These are phyloP conservation scores for Trichoderma oligosporum DNA, from an alignment of 2,329 filamentous ascomycete genomes.

Conservation along the genomic window DNA sequence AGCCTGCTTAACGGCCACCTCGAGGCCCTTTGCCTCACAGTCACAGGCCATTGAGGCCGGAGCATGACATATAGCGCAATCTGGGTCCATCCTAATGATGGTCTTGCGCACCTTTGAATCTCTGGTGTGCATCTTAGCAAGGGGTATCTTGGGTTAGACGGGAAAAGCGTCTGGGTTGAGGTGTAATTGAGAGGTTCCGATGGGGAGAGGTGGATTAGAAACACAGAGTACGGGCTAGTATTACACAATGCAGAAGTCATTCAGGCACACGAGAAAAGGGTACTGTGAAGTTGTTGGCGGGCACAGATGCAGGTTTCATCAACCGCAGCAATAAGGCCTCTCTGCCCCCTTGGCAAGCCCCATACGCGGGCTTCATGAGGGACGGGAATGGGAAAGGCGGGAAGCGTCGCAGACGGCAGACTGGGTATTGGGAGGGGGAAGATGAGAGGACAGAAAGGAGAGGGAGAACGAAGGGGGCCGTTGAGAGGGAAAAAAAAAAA, in stretches of 20 bases:
- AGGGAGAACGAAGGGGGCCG: conserved; percentile 7
- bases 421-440: conserved; percentile 20
- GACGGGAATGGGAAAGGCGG: conserved; percentile 18
- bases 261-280: conserved; percentile 16
- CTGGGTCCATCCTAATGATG: conserved; percentile 62
- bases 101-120: conserved; percentile 44
- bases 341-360: conserved; percentile 27
- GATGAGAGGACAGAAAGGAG: conserved; percentile 21
- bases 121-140: conserved; percentile 52
- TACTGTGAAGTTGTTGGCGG: conserved; percentile 2
- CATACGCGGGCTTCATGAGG: conserved; percentile 30
- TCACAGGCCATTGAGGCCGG: conserved; percentile 58
- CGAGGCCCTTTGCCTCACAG: conserved; percentile 63
- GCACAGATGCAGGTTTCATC: conserved; percentile 13
- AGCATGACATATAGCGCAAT: conserved; percentile 63
- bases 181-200: conserved; percentile 5
- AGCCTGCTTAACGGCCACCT: conserved; percentile 59
- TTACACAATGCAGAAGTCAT: conserved; percentile 23
- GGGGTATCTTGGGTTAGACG: conserved; percentile 12
- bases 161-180: conserved; percentile 14
- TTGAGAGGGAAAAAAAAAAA: conserved; percentile 8
- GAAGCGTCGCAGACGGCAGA: conserved; percentile 21
- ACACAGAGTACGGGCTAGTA: conserved; percentile 20
- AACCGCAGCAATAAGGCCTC: conserved; percentile 24
- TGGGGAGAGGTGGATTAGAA: conserved; percentile 11